Base-by-base conservation (phyloP, 2,329 filamentous ascomycete species). In the Cladobotryum protrusum region DNA sequence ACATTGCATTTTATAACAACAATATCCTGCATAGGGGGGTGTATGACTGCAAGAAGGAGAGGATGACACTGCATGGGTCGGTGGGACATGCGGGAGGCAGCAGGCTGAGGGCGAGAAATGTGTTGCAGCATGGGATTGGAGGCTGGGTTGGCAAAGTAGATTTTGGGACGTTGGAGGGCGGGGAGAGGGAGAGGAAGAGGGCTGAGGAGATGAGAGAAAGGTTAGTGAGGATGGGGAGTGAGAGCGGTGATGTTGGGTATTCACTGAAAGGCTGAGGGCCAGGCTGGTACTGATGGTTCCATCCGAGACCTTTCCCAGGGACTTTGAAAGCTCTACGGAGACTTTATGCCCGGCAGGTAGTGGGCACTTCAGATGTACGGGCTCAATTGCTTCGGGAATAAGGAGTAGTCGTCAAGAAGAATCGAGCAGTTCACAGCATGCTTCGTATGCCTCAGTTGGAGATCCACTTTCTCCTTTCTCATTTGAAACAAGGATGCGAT, bases 1-100 rank as follows among this genome's bases (percentile, higher is more conserved):
- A 95, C 67, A 81, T 86, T 14, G 87, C 87, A 39, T 95, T 95
- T 61, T 95, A 95, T 63, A 83, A 95, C 66, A 95, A 91, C 63
- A 95, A 95, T 65, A 95, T 95, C 56, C 65, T 95, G 55, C 86
- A 89, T 61, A 72, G 86, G 4, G 86, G 86, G 1, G 79, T 80
- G 24, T 90, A 89, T 64, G 71, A 76, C 56, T 67, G 69, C 12
- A 59, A 36, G 1, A 77, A 71, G 57, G 83, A 88, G 68, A 71
- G 86, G 19, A 77, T 85, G 74, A 89, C 85, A 53, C 67, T 89
- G 60, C 86, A 89, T 66, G 86, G 86, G 6, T 85, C 81, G 49
- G 85, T 87, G 43, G 86, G 86, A 1, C 78, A 83, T 57, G 71
- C 72, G 1, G 67, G 65, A 2, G 82, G 78, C 1, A 78, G 78